A percentile compares a stretch with the other conserved stretches of the same genome.
These are phyloP conservation scores for Vachellia pachyceras DNA, from an alignment of 306 rosid genomes.

Conservation along the genomic window DNA sequence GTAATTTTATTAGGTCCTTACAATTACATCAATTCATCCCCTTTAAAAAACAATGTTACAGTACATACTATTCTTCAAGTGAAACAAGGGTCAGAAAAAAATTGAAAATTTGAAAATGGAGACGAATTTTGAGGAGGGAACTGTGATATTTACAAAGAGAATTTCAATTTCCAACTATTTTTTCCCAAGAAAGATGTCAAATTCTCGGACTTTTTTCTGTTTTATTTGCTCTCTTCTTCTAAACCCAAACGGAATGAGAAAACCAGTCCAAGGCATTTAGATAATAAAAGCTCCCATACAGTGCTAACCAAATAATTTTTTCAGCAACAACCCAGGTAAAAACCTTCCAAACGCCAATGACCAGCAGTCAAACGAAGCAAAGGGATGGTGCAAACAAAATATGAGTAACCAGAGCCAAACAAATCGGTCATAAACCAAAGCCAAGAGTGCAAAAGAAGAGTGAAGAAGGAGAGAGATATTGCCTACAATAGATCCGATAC, in stretches of 20 bases:
- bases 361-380: slow-evolving; percentile 30
- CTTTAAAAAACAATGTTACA: background rate
- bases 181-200: slow-evolving; percentile 18
- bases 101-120: slow-evolving; percentile 6
- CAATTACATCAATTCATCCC: slow-evolving; percentile 14
- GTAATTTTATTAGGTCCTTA: slow-evolving; percentile 22
- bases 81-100: slow-evolving; percentile 1
- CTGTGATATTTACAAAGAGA: background rate
- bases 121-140: background rate
- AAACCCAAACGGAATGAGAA: slow-evolving; percentile 31
- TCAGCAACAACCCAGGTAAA: slow-evolving; percentile 19
- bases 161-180: background rate
- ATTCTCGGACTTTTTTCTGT: slow-evolving; percentile 14
- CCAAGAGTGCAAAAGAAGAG: background rate
- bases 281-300: background rate
- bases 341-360: background rate
- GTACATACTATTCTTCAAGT: background rate
- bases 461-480: slow-evolving; percentile 20
- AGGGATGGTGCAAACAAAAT: background rate
- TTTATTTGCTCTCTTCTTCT: background rate
- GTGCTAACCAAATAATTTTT: background rate
- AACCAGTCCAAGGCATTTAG: background rate
- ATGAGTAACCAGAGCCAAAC: background rate
- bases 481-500: slow-evolving; percentile 34
- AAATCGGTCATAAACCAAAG: slow-evolving; percentile 15